Conservation (phyloP, 768 basidiomycete genomes). For the Mycena sanguinolenta region DNA sequence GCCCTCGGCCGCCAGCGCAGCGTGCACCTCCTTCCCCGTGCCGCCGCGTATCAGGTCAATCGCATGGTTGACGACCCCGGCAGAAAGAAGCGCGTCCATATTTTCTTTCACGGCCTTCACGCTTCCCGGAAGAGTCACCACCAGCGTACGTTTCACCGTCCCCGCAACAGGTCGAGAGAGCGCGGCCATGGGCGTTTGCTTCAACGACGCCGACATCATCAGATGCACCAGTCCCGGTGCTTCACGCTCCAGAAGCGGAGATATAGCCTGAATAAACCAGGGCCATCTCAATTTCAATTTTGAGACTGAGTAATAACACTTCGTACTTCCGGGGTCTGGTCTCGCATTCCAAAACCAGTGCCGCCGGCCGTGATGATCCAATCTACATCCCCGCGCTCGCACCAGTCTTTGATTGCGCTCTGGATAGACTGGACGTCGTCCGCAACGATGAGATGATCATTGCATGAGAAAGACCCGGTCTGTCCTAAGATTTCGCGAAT, state of each 20-base stretch:
- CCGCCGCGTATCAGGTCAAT: conserved; percentile 81
- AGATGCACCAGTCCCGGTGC: conserved; percentile 83
- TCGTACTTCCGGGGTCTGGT: conserved; percentile 86
- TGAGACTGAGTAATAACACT: no score
- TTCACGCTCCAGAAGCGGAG: conserved; percentile 73
- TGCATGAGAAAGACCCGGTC: conserved; percentile 51
- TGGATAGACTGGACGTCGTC: conserved; percentile 73
- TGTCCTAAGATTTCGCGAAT: conserved; percentile 64
- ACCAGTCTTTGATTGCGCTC: conserved; percentile 60
- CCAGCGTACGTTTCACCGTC: conserved; percentile 71
- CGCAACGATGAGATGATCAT: conserved; percentile 65
- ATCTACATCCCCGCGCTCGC: conserved; percentile 63
- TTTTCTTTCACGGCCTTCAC: conserved; percentile 89
- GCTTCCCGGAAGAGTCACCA: conserved; percentile 89
- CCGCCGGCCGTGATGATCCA: conserved; percentile 90
- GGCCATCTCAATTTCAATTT: no score
- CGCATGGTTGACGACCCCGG: conserved; percentile 75
- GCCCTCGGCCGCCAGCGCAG: conserved; percentile 53
- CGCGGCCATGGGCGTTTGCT: conserved; percentile 83
- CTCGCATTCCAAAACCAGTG: conserved; percentile 86
- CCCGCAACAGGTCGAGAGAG: conserved; percentile 89
- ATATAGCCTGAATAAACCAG: conserved; percentile 61
- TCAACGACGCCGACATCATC: conserved; percentile 75
- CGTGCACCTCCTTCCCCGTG: conserved; percentile 71
- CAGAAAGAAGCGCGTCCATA: conserved; percentile 69